Evolutionary conservation across 2,329 filamentous ascomycete genomes (phyloP), one percentile per base, ranked within the genome.

Genomic region (Colletotrichum liaoningense): DNA sequence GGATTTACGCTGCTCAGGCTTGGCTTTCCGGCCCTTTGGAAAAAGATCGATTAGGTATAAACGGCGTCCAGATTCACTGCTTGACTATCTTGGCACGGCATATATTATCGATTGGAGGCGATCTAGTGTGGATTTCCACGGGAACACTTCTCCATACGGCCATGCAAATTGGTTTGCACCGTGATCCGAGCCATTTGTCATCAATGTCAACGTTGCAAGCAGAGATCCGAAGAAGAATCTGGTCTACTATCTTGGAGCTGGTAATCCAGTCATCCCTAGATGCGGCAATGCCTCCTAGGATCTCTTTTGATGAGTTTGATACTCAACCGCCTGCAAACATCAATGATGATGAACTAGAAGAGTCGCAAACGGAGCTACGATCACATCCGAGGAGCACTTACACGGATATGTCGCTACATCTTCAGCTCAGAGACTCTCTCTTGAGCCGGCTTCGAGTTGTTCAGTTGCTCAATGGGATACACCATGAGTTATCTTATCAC

Each of bases 101-200:
- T 73, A 79, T 84, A n/a, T 84, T 84, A 69, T 83, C 81, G 1
- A 77, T 85, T 7, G 83, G 83, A 12, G 83, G 81, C 1, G 84
- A 85, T 56, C 76, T 84, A 6, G 79, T 83, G 0, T 87, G 84
- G 85, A 80, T 82, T 56, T 84, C 84, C 3, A 79, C 78, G 46
- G 85, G 85, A 0, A 82, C 83, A 0, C 80, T 87, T 0, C 66
- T 86, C 9, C 80, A 84, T 57, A 77, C 69, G n/a, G 84, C 84
- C 9, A 86, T 86, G 83, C 81, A 85, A 63, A 82, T 86, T n/a
- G 84, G 84, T 3, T 73, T 87, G 6, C 83, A 87, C 74, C 83
- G 83, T 9, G 85, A 87, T 57, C 84, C 85, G 0, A 80, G 79
- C 52, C 75, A 82, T 63, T 78, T 86, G 5, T 81, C 81, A 1